phyloP scores from a whole-genome alignment of 139 green algal species.

The Chlamydomonas asymmetrica region DNA sequence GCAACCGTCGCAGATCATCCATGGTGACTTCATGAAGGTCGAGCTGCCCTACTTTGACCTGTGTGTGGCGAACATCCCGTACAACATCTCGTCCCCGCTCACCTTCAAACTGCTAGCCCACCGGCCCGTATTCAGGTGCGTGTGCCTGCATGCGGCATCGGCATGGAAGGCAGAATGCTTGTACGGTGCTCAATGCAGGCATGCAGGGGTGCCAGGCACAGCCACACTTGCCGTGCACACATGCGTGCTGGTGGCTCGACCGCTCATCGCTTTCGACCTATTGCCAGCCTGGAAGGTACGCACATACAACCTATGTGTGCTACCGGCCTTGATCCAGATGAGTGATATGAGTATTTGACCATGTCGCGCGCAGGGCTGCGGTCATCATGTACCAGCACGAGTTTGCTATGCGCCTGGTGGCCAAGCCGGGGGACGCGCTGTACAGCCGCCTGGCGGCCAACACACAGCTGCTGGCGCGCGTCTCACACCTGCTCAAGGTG shows the following conservation, averaged over 20 bases:
- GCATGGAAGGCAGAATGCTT: not conserved
- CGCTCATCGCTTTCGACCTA: too few species aligned
- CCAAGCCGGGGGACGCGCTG: constrained; percentile 79
- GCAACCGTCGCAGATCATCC: constrained; percentile 94
- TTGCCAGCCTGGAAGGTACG: too few species aligned
- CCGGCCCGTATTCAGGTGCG: constrained; percentile 46
- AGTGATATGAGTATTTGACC: too few species aligned
- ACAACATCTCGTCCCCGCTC: constrained; percentile 98
- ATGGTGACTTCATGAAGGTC: constrained; percentile 89
- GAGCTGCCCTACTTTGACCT: constrained; percentile 99
- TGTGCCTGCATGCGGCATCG: not conserved
- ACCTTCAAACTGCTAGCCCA: constrained; percentile 98
- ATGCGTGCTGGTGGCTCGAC: too few species aligned
- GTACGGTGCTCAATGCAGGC: not conserved
- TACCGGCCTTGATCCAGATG: too few species aligned
- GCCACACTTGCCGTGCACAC: too few species aligned
- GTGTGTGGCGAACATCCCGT: constrained; percentile 99
- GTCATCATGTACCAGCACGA: constrained; percentile 99
- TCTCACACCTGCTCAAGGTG: constrained; percentile 58
- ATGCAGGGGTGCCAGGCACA: too few species aligned
- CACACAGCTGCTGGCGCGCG: constrained; percentile 92
- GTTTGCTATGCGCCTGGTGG: constrained; percentile 98
- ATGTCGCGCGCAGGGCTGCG: constrained; percentile 79
- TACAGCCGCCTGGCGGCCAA: constrained; percentile 94
- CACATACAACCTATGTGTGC: too few species aligned